These are phyloP conservation scores for Punctularia strigosozonata DNA, from an alignment of 768 basidiomycete genomes.

Conservation along the genomic window DNA sequence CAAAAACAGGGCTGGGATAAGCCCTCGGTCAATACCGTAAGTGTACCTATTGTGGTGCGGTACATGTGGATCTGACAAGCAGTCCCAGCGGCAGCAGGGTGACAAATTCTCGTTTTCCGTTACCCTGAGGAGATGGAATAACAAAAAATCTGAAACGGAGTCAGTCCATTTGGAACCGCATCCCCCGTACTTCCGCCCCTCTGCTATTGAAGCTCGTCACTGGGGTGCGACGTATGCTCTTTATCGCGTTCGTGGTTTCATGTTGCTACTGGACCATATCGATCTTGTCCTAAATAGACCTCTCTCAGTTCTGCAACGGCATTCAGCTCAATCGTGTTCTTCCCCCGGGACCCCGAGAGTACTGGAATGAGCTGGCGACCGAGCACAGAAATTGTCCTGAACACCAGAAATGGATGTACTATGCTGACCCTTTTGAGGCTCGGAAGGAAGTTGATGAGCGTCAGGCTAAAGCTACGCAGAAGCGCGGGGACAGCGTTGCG, in stretches of 20 bases:
- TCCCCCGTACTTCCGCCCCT: slow-evolving; percentile 52
- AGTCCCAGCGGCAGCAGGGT: slow-evolving; percentile 30
- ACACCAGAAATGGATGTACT: slow-evolving; percentile 79
- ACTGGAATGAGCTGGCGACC: slow-evolving; percentile 67
- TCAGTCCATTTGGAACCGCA: slow-evolving; percentile 63
- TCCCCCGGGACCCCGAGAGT: slow-evolving; percentile 77
- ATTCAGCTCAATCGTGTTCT: slow-evolving; percentile 65
- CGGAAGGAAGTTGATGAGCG: slow-evolving; percentile 53
- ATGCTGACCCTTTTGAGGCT: slow-evolving; percentile 77
- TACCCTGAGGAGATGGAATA: slow-evolving; percentile 52
- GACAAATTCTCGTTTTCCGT: slow-evolving; percentile 56
- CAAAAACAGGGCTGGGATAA: slow-evolving; percentile 88
- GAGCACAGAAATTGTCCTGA: slow-evolving; percentile 60
- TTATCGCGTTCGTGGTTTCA: slow-evolving; percentile 64
- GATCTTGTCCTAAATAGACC: slow-evolving; percentile 13
- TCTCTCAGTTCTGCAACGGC: slow-evolving; percentile 58
- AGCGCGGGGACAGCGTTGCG: slow-evolving; percentile 11
- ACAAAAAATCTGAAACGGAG: slow-evolving; percentile 60
- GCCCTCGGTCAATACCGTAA: slow-evolving; percentile 66
- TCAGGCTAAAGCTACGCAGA: slow-evolving; percentile 44
- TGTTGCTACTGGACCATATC: slow-evolving; percentile 3
- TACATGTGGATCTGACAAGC: slow-evolving; percentile 5
- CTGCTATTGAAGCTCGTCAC: slow-evolving; percentile 77
- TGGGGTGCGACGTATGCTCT: slow-evolving; percentile 85
- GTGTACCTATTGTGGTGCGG: slow-evolving; percentile 5